Evolutionary conservation across 495 filamentous ascomycete species (phyloP).

Genomic region (Halenospora varia): DNA sequence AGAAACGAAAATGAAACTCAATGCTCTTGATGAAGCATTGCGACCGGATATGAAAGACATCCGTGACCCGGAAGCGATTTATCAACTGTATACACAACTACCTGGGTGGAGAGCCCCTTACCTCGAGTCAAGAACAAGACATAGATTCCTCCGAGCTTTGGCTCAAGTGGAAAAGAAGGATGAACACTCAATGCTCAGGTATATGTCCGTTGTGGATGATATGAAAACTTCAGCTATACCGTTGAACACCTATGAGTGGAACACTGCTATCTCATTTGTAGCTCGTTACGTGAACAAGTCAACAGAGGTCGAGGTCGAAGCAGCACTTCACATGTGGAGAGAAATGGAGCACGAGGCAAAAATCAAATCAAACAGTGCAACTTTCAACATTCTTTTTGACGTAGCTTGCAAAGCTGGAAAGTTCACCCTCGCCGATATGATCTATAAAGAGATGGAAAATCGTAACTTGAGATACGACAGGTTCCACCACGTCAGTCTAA

Average conservation of each 20-base stretch:
- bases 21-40: conserved; percentile 39
- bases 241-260: conserved; percentile 69
- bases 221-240: conserved; percentile 63
- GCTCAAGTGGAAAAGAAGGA: conserved; percentile 55
- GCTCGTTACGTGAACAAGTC: conserved; percentile 63
- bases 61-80: conserved; percentile 55
- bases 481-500: conserved; percentile 70
- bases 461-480: conserved; percentile 64
- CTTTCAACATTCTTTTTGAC: conserved; percentile 91
- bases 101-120: conserved; percentile 63
- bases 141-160: conserved; percentile 63
- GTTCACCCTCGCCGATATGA: conserved; percentile 74
- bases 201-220: conserved; percentile 79
- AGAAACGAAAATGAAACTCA: conserved; percentile 10
- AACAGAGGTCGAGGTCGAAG: conserved; percentile 58
- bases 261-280: conserved; percentile 72
- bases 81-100: conserved; percentile 54
- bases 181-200: conserved; percentile 66
- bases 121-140: conserved; percentile 53
- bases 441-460: conserved; percentile 72
- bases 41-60: conserved; percentile 31
- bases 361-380: conserved; percentile 60
- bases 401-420: conserved; percentile 80
- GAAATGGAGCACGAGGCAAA: conserved; percentile 77
- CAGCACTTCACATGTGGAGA: conserved; percentile 77